Evolutionary conservation across 495 filamentous ascomycete species (phyloP).

Genomic region (Pseudoneurospora amorphoporcata): DNA sequence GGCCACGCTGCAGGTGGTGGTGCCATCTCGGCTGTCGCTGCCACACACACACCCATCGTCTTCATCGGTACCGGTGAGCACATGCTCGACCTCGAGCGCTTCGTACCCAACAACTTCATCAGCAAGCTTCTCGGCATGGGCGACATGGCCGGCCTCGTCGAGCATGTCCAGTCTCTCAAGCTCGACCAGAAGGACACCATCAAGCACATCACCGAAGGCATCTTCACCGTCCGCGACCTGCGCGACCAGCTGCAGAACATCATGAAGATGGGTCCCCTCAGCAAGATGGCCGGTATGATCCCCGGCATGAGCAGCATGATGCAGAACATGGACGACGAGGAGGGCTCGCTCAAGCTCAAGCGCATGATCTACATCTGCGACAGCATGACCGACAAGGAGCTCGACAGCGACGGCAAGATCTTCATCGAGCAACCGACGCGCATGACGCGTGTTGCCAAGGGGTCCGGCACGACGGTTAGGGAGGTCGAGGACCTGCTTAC

Average conservation of each 20-base stretch:
- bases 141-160: conserved; percentile 87
- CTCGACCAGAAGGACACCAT: conserved; percentile 97
- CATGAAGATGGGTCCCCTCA: conserved; percentile 98
- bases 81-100: conserved; percentile 87
- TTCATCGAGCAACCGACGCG: conserved; percentile 88
- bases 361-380: conserved; percentile 99
- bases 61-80: conserved; percentile 98
- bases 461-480: conserved; percentile 80
- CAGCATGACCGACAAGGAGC: conserved; percentile 89
- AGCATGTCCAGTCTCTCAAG: conserved; percentile 95
- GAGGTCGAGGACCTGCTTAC: conserved; percentile 97
- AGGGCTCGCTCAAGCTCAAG: conserved; percentile 81
- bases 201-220: conserved; percentile 93
- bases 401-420: conserved; percentile 88
- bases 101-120: conserved; percentile 83
- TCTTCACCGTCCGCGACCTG: conserved; percentile 91
- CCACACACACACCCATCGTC: conserved; percentile 92
- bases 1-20: conserved; percentile 91
- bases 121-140: conserved; percentile 93
- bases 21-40: conserved; percentile 96
- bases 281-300: conserved; percentile 98
- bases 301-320: conserved; percentile 88
- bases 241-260: conserved; percentile 93
- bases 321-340: conserved; percentile 91
- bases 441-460: conserved; percentile 85